Evolutionary conservation across 2,329 filamentous ascomycete genomes (phyloP).

Genomic region (Paramyrothecium sp.): DNA sequence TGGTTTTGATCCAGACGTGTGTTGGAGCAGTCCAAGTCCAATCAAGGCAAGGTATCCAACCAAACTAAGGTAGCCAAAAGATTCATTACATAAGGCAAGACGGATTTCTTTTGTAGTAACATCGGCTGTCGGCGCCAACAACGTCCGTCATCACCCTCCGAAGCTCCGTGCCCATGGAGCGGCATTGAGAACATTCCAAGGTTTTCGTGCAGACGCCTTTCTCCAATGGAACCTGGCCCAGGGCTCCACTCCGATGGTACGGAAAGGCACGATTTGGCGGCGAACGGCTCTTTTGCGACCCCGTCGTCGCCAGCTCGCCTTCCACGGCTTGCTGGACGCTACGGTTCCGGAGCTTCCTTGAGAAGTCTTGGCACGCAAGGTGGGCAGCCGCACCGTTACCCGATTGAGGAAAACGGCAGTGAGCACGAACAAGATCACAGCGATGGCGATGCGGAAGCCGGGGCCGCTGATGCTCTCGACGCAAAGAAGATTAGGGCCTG

Average conservation of each 20-base stretch:
- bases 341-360: not conserved
- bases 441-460: constrained; percentile 14
- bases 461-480: constrained; percentile 34
- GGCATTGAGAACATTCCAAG: too few species aligned
- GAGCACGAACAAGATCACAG: constrained; percentile 6
- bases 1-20: too few species aligned
- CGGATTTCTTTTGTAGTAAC: too few species aligned
- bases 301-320: not conserved
- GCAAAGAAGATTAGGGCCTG: constrained; percentile 70
- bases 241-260: not conserved
- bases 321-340: not conserved
- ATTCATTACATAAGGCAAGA: too few species aligned
- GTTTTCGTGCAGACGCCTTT: too few species aligned
- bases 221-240: not conserved
- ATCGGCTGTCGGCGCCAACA: too few species aligned
- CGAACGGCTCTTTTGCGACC: not conserved
- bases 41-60: too few species aligned
- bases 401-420: constrained; percentile 10
- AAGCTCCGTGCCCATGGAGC: too few species aligned
- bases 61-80: too few species aligned
- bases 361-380: not conserved
- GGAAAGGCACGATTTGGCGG: not conserved
- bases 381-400: not conserved
- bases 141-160: too few species aligned
- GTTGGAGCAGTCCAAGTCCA: too few species aligned